Evolutionary conservation across 305 asterid genomes (phyloP).

Genomic region (Fraxinus velutina): DNA sequence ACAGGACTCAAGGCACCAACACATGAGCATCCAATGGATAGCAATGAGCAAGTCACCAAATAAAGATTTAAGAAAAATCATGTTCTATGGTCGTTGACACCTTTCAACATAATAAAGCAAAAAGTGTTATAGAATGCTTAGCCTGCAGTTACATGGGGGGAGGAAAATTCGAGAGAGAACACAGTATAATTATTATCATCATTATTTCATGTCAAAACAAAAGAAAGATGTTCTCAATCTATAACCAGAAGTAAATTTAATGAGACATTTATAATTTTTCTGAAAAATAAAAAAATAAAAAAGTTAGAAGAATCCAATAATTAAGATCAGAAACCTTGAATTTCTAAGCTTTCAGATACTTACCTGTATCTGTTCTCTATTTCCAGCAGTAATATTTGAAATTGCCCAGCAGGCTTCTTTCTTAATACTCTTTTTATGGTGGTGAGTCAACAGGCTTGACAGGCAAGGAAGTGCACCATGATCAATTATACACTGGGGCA

Average conservation of each 20-base stretch:
- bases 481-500: conserved; percentile 60
- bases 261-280: not conserved
- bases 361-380: conserved; percentile 80
- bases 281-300: not conserved
- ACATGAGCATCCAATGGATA: not conserved
- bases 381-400: conserved; percentile 93
- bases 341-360: not conserved
- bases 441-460: conserved; percentile 66
- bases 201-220: not conserved
- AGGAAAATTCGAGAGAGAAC: not conserved
- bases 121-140: not conserved
- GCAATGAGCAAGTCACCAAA: not conserved
- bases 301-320: not conserved
- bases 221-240: not conserved
- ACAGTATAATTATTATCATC: not conserved
- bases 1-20: not conserved
- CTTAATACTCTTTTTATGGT: conserved; percentile 89
- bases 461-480: conserved; percentile 72
- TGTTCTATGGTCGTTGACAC: not conserved
- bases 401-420: conserved; percentile 95
- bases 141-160: not conserved
- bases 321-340: conserved; percentile 10
- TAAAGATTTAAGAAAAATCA: conserved; percentile 17
- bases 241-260: not conserved
- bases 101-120: not conserved